Base-by-base conservation (phyloP, 495 filamentous ascomycete genomes). In the Penicillium lividum region DNA sequence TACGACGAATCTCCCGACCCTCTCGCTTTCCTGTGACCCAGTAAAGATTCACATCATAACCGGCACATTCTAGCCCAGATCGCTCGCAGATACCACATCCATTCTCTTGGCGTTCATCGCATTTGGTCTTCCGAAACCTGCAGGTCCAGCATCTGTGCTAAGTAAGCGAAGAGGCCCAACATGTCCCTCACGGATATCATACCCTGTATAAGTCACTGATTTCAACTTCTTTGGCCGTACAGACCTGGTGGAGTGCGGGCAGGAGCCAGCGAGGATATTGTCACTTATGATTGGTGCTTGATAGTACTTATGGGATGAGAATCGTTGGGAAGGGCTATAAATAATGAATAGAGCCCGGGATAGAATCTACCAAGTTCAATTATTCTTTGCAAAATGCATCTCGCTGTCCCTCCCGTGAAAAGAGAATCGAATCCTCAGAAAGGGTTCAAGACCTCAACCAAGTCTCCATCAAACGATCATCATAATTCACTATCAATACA, bases 91-190 rank as follows among this genome's bases (percentile, higher is more conserved):
- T 31, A 7, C 33, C 44, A 54, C 57, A 59, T 10, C 57, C 51
- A 30, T 50, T 59, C 11, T 54, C 1, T 33, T 48, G 43, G 6
- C 57, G 42, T 51, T 59, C 57, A 16, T 59, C 57, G n/a, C 57
- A 59, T 49, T 59, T 59, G 42, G 48, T 44, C 45, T 59, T 59
- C 4, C 57, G 57, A 10, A 42, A 48, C 28, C 57, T 53, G 44
- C 57, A 59, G 11, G 57, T 59, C 57, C 57, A 59, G 16, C 57
- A 59, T 10, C 57, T 59, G 25, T n/a, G 34, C 15, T 40, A 6
- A n/a, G 15, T 40, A 40, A 40, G 38, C 38, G 1, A 6, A 11
- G 8, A 29, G 3, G 11, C 48, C 11, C 2, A 34, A 18, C n/a
- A 11, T 48, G 6, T 31, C 8, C 7, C 54, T 29, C 16, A 5